These are phyloP conservation scores for Pestalotiopsis sp. DNA, from an alignment of 2,329 filamentous ascomycete species.

Conservation along the genomic window DNA sequence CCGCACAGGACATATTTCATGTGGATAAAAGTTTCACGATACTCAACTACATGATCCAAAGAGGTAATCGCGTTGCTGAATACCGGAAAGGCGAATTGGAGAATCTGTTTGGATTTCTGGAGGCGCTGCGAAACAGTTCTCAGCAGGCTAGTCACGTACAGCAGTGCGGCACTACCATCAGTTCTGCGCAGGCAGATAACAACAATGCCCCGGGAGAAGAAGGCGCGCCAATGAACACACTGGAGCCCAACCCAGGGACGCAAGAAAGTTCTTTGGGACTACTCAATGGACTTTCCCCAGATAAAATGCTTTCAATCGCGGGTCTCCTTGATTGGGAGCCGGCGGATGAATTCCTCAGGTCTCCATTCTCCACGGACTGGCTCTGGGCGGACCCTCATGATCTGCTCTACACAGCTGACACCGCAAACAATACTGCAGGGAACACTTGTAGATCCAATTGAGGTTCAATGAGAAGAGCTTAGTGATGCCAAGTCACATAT, in stretches of 20 bases:
- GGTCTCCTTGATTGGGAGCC: not conserved
- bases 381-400: not conserved
- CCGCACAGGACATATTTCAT: not conserved
- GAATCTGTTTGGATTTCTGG: not conserved
- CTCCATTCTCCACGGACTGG: not conserved
- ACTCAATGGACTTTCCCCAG: not conserved
- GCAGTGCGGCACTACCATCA: not conserved
- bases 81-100: not conserved
- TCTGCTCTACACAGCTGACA: not conserved
- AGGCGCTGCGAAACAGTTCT: not conserved
- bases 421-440: not conserved
- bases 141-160: not conserved
- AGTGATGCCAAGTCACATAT: too few relatives aligned
- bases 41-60: not conserved
- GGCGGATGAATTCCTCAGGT: not conserved
- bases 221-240: not conserved
- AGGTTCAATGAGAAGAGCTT: not conserved
- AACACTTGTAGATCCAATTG: not conserved
- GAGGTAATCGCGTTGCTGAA: not conserved
- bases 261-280: not conserved
- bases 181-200: not conserved
- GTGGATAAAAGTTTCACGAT: not conserved
- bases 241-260: not conserved
- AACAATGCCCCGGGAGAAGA: not conserved
- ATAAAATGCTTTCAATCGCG: not conserved